Evolutionary conservation across 768 basidiomycete species (phyloP).

Genomic region (Leccinum subgranulosum): DNA sequence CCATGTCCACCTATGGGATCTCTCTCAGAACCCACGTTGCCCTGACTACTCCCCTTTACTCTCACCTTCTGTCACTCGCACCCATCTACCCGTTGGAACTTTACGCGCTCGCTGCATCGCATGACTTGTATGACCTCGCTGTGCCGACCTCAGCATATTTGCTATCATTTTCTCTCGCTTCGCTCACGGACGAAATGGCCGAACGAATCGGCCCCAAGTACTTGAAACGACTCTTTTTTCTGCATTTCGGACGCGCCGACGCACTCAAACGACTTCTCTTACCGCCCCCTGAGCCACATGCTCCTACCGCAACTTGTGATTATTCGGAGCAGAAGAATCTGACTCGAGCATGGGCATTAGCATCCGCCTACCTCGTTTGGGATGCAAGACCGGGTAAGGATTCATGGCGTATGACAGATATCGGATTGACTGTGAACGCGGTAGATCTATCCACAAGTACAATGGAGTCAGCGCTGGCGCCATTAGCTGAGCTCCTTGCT

Average conservation of each 20-base stretch:
- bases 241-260: slow-evolving; percentile 80
- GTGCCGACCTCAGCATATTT: slow-evolving; percentile 73
- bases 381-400: slow-evolving; percentile 72
- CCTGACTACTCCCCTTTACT: slow-evolving; percentile 54
- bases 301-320: slow-evolving; percentile 67
- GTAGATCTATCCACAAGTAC: slow-evolving; percentile 69
- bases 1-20: slow-evolving; percentile 60
- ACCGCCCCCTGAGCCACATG: slow-evolving; percentile 71
- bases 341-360: slow-evolving; percentile 78
- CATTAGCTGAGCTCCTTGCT: slow-evolving; percentile 62
- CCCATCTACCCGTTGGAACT: slow-evolving; percentile 67
- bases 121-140: slow-evolving; percentile 71
- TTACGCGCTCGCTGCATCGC: slow-evolving; percentile 65
- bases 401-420: not conserved
- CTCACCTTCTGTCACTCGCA: slow-evolving; percentile 62
- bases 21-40: slow-evolving; percentile 43
- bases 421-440: not conserved
- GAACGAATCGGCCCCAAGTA: slow-evolving; percentile 71
- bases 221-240: slow-evolving; percentile 76
- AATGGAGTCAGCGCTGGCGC: slow-evolving; percentile 70
- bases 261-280: slow-evolving; percentile 77
- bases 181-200: slow-evolving; percentile 68
- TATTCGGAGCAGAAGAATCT: slow-evolving; percentile 75
- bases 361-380: slow-evolving; percentile 81
- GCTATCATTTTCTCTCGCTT: slow-evolving; percentile 64